These are phyloP conservation scores for Leptodermis oblonga DNA, from an alignment of 257 asterid species.

Conservation along the genomic window DNA sequence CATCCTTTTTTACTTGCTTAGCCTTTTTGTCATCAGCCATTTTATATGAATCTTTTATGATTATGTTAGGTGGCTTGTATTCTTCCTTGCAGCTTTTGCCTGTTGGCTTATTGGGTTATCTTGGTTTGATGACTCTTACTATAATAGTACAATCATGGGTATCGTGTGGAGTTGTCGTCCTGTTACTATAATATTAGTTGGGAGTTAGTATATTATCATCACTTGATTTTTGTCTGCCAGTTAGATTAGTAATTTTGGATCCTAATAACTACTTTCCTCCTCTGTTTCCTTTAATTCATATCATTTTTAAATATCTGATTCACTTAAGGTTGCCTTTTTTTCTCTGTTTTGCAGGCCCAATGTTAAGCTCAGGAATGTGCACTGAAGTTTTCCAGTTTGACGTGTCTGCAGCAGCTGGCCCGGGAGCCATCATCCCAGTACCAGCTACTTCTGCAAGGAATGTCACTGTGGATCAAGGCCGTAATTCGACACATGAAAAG, in stretches of 20 bases:
- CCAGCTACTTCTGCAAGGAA: constrained; percentile 51
- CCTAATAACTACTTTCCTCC: not conserved
- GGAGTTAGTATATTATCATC: too few species aligned
- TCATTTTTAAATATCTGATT: not conserved
- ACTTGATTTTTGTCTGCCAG: not conserved
- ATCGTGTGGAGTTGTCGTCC: not conserved
- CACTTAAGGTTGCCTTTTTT: not conserved
- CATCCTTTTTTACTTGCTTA: not conserved
- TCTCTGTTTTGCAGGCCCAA: constrained; percentile 55
- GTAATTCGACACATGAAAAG: constrained; percentile 43
- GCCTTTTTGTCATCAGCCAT: not conserved
- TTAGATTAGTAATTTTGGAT: not conserved
- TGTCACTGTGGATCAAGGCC: constrained; percentile 36
- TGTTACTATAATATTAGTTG: not conserved
- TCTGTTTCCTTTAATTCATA: not conserved
- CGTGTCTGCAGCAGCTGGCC: constrained; percentile 49
- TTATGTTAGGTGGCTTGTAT: not conserved
- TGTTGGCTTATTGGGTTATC: not conserved
- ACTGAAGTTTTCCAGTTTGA: constrained; percentile 97
- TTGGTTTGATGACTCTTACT: not conserved
- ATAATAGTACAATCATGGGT: not conserved
- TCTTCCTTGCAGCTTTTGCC: not conserved
- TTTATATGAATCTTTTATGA: not conserved
- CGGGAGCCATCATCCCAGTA: constrained; percentile 75
- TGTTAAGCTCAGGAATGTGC: constrained; percentile 94